Conservation (phyloP, 2,329 filamentous ascomycete genomes). For the Bertia moriformis region DNA sequence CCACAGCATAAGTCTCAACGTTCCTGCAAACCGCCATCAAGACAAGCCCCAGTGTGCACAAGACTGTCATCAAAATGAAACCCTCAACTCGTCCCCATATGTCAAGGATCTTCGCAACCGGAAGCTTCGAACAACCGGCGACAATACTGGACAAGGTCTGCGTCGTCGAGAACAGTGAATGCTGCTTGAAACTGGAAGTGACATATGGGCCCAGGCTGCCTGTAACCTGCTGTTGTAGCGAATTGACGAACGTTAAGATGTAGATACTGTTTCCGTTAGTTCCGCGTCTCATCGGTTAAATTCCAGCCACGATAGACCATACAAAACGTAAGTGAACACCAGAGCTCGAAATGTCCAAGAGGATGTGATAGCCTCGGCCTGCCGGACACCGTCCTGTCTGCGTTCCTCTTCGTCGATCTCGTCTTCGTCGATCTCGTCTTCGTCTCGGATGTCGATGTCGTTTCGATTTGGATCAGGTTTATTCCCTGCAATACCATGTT, state of each 20-base stretch:
- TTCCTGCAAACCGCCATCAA: slow-evolving; percentile 41
- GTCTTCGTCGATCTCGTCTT: no score
- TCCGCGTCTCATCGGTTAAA: no score
- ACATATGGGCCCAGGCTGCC: slow-evolving; percentile 16
- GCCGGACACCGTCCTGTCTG: slow-evolving; percentile 14
- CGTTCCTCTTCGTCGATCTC: no score
- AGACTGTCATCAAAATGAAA: slow-evolving; percentile 13
- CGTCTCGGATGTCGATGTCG: no score
- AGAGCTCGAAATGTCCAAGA: slow-evolving; percentile 15
- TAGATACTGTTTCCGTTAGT: no score
- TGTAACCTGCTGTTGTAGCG: slow-evolving; percentile 21
- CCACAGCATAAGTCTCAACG: slow-evolving; percentile 26
- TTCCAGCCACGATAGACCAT: neutral
- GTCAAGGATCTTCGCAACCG: slow-evolving; percentile 22
- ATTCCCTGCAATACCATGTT: no score
- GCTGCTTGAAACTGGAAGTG: slow-evolving; percentile 21
- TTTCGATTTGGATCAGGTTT: no score
- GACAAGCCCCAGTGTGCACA: slow-evolving; percentile 27
- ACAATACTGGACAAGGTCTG: slow-evolving; percentile 25
- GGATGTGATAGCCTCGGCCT: slow-evolving; percentile 15
- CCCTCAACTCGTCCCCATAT: slow-evolving; percentile 20
- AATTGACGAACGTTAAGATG: slow-evolving; percentile 27
- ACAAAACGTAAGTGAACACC: slow-evolving; percentile 14
- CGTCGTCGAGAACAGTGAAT: slow-evolving; percentile 29
- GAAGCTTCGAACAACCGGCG: slow-evolving; percentile 11